These are phyloP conservation scores for Chlamydomonas schloesseri DNA, from an alignment of 139 green algal species.

Conservation along the genomic window DNA sequence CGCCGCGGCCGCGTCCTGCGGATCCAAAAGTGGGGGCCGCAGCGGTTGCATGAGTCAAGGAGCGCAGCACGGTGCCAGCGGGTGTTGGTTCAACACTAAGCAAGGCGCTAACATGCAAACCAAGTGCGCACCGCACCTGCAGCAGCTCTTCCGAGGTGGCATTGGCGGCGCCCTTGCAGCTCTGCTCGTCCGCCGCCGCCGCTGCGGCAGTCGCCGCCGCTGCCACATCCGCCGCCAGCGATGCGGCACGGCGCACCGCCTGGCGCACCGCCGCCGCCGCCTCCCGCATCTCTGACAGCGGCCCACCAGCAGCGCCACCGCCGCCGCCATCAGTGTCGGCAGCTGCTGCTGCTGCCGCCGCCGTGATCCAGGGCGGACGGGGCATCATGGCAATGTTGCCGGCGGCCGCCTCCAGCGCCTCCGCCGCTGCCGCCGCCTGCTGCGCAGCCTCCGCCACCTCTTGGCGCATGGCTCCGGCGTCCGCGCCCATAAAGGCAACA, in stretches of 20 bases:
- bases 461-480: neutral
- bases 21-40: no score
- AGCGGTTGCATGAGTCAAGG: no score
- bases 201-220: neutral
- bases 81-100: no score
- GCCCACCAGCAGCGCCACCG: neutral
- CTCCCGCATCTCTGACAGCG: no score
- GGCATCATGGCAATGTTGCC: no score
- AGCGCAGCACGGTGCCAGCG: no score
- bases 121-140: no score
- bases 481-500: slow-evolving; percentile 20
- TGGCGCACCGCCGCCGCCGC: neutral
- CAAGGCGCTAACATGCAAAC: no score
- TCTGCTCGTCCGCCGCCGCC: slow-evolving; percentile 17
- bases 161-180: neutral
- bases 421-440: slow-evolving; percentile 1
- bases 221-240: neutral
- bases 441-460: slow-evolving; percentile 1
- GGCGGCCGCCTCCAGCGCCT: neutral
- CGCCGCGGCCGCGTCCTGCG: slow-evolving; percentile 13
- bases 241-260: neutral
- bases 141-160: slow-evolving; percentile 20
- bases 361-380: neutral
- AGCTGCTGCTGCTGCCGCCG: neutral
- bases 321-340: no score